Base-by-base conservation (phyloP, 495 filamentous ascomycete genomes). In the Daldinia grandis region DNA sequence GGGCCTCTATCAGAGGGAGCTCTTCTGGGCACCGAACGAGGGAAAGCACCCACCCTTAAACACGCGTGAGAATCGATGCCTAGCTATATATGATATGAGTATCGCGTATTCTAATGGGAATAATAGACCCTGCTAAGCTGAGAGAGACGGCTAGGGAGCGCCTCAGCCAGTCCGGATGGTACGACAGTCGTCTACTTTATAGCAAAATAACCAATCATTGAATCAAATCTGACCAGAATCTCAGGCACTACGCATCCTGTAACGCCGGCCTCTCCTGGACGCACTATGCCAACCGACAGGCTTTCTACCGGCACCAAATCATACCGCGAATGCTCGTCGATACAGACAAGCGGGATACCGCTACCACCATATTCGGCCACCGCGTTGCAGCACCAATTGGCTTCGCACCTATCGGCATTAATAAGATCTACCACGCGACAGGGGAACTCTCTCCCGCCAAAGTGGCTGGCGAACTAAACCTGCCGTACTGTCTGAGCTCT, bases 281-380 rank as follows among this genome's bases (percentile, higher is more conserved):
- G 15, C 89, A 92, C 75, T 81, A 88, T 1, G 86, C 87, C 12
- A 92, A 91, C 76, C 84, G 89, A 2, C 86, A 90, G 75, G 84
- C 90, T 66, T 91, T 92, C 83, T 90, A 84, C 81, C 85, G 88
- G 1, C 89, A 90, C 78, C 83, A 87, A 38, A 87, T 91, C 73
- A 85, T 91, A 62, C 89, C 88, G 3, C 82, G 82, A 21, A 85
- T 84, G 75, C 83, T 91, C 5, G 84, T 90, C 63, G 87, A 90
- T 76, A 91, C 88, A 17, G 87, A 84, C 67, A 68, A 65, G 17
- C 83, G 88, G 7, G 88, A 90, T 72, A 91, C 86, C 2, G 75
- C 71, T 3, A 86, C 87, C 30, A 76, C 74, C 10, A 88, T 92
- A 64, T 91, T 90, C 79, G 87, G 87, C 15, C 87, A 89, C 73